Conservation (phyloP, 352 stramenopile genomes). For the Ochromonadaceae sp. region DNA sequence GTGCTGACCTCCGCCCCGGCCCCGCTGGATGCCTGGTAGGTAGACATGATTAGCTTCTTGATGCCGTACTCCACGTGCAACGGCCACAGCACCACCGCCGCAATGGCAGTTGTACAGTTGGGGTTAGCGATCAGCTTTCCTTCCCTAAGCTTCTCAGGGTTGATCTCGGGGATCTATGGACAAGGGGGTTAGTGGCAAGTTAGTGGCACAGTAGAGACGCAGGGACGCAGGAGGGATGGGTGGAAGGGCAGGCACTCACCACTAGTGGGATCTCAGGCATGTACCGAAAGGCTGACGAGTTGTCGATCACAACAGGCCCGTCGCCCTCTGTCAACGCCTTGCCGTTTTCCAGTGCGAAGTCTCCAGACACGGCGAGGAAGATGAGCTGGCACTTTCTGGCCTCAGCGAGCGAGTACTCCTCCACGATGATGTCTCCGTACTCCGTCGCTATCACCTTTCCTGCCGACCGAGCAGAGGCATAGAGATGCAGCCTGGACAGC, state of each 20-base stretch:
- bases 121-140: constrained; percentile 93
- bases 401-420: constrained; percentile 80
- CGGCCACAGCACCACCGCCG: constrained; percentile 87
- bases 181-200: too few relatives aligned
- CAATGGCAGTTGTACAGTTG: constrained; percentile 95
- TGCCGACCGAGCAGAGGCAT: constrained; percentile 76
- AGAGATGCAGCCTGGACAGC: constrained; percentile 76
- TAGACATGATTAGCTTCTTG: constrained; percentile 83
- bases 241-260: too few relatives aligned
- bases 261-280: constrained; percentile 70
- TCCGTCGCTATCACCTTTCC: constrained; percentile 62
- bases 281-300: constrained; percentile 90
- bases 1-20: too few relatives aligned
- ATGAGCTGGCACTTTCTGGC: constrained; percentile 82
- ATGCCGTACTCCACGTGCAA: constrained; percentile 87
- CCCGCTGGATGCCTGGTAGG: constrained; percentile 32
- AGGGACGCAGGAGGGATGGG: too few relatives aligned
- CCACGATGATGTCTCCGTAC: constrained; percentile 59
- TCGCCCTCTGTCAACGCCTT: constrained; percentile 61
- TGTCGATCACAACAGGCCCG: constrained; percentile 89
- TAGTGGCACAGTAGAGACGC: constrained; percentile 5
- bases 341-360: constrained; percentile 89
- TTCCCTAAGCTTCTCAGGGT: constrained; percentile 6
- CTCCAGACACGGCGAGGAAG: constrained; percentile 88
- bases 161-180: constrained; percentile 23